Base-by-base conservation (phyloP, 768 basidiomycete genomes). In the Suillus fuscotomentosus region DNA sequence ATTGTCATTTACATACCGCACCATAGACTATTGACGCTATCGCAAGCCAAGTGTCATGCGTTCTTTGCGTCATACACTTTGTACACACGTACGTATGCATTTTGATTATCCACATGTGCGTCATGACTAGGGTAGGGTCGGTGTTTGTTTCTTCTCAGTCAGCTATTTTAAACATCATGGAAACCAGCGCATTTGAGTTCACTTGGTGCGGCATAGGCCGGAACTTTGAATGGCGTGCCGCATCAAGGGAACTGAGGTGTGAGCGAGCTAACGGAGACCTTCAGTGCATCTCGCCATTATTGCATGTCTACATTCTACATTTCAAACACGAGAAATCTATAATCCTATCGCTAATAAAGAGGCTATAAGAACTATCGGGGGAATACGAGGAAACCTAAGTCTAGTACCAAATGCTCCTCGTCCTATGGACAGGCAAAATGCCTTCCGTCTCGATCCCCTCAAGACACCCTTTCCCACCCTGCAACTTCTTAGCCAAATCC, bases 331-430 rank as follows among this genome's bases (percentile, higher is more conserved):
- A 51, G 50, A 27, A 15, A 51, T 31, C 17, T 31, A 31, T 5
- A 17, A 27, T 17, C 17, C 27, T 53, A 31, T 31, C 31, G 24
- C 14, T 24, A 22, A 47, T 47, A 47, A 47, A 22, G n/a, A 47
- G 45, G 11, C 11, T 22, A 47, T 13, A 47, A 45, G n/a, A n/a
- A 47, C 10, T n/a, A 42, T 17, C 42, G 7, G 17, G 10, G 14
- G 13, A 50, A 24, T 14, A 27, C 8, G 31, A 57, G 17, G 4
- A 39, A 57, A 57, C 14, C 5, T 7, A 22, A 24, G 50, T 60
- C 50, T 78, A 95, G 77, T 95, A 95, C 93, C 93, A 95, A 36
- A 91, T 90, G 68, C 91, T 90, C 75, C 93, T 82, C 27, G 90
- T 94, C 60, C 89, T 84, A 71, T 95, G 93, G 38, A 86, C 84